These are phyloP conservation scores for Thermothelomyces thermophilus DNA, from an alignment of 2,329 filamentous ascomycete genomes.

Conservation along the genomic window DNA sequence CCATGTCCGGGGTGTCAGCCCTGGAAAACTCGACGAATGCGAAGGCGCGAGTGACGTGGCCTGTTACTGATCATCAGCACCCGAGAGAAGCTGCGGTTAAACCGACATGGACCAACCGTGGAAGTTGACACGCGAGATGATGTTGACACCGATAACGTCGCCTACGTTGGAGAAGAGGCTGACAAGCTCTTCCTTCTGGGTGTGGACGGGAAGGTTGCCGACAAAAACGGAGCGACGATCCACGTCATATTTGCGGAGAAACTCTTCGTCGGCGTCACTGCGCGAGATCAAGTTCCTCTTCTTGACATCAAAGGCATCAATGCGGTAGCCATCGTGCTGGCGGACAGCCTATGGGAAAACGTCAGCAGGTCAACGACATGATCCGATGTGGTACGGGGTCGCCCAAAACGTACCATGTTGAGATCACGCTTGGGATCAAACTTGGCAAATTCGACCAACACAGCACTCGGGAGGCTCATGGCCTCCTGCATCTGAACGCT, in stretches of 20 bases:
- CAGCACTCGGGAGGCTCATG: slow-evolving; percentile 33
- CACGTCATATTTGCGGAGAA: slow-evolving; percentile 34
- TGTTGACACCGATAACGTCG: slow-evolving; percentile 30
- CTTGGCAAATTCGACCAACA: slow-evolving; percentile 44
- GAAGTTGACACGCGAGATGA: slow-evolving; percentile 20
- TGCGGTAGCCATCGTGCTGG: slow-evolving; percentile 10
- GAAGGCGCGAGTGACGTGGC: slow-evolving; percentile 4
- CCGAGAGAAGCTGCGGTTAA: background rate
- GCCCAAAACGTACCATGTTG: slow-evolving; percentile 36
- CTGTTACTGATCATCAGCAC: background rate
- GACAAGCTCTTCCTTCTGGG: slow-evolving; percentile 33
- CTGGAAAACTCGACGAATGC: slow-evolving; percentile 22
- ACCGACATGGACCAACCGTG: slow-evolving; percentile 3
- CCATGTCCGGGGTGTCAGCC: slow-evolving; percentile 12
- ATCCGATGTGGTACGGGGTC: background rate
- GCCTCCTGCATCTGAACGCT: slow-evolving; percentile 29
- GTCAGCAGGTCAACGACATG: background rate
- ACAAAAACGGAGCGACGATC: slow-evolving; percentile 44
- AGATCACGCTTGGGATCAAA: slow-evolving; percentile 48
- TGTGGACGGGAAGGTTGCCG: slow-evolving; percentile 37
- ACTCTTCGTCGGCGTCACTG: slow-evolving; percentile 17
- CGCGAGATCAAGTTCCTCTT: slow-evolving; percentile 11
- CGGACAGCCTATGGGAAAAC: slow-evolving; percentile 10
- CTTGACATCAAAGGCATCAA: slow-evolving; percentile 28
- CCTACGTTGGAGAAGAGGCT: slow-evolving; percentile 35